These are phyloP conservation scores for Zelopaecilomyces penicillatus DNA, from an alignment of 2,329 filamentous ascomycete genomes.

Conservation along the genomic window DNA sequence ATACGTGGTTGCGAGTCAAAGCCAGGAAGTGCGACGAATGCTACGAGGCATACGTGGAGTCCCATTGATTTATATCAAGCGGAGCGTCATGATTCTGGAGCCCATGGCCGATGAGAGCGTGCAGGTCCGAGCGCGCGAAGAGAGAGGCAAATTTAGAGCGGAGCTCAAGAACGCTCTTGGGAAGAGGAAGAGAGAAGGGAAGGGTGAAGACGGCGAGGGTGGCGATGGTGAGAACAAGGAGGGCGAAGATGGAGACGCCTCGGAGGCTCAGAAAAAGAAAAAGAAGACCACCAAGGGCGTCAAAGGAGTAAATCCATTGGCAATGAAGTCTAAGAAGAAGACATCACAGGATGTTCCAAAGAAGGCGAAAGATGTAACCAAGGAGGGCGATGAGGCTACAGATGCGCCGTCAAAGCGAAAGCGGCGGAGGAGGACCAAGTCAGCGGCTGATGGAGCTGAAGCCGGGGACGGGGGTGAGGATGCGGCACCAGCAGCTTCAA, in stretches of 20 bases:
- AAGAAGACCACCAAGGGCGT: conserved; percentile 42
- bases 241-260: conserved; percentile 31
- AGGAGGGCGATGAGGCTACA: conserved; percentile 13
- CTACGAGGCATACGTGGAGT: conserved; percentile 63
- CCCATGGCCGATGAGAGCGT: conserved; percentile 64
- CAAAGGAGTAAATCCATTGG: conserved; percentile 64
- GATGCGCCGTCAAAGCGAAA: conserved; percentile 22
- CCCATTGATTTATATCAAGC: conserved; percentile 68
- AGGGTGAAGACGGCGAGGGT: conserved; percentile 25
- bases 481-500: conserved; percentile 7
- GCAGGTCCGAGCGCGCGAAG: conserved; percentile 56
- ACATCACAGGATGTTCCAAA: conserved; percentile 16
- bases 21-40: conserved; percentile 50
- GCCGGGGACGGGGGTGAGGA: conserved; percentile 9
- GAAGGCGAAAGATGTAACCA: conserved; percentile 19
- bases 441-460: conserved; percentile 10
- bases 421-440: conserved; percentile 23
- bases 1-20: conserved; percentile 71
- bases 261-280: conserved; percentile 24
- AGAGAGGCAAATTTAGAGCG: conserved; percentile 64
- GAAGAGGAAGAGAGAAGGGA: conserved; percentile 45
- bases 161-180: conserved; percentile 49
- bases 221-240: conserved; percentile 10
- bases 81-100: conserved; percentile 64
- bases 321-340: conserved; percentile 62